Percentiles rank a stretch among this genome's conserved stretches.
Evolutionary conservation across 192 early-diverging fungal genomes (phyloP).

Genomic region (Spinellus fusiger): DNA sequence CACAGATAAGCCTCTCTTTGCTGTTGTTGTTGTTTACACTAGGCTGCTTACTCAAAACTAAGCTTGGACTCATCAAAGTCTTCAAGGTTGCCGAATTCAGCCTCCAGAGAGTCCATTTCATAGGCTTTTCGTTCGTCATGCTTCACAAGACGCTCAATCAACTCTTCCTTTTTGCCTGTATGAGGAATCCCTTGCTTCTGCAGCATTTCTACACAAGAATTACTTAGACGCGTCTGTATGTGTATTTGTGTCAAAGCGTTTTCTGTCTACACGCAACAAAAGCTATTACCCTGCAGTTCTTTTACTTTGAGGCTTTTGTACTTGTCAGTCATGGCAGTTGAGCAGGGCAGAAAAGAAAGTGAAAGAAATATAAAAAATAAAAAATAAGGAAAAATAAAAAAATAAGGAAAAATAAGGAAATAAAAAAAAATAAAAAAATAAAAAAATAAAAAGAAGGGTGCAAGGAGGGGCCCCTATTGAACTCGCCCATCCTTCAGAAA

Average conservation of each 20-base stretch:
- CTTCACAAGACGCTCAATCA: conserved; percentile 53
- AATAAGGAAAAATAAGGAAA: background rate
- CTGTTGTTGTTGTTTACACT: background rate
- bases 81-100: conserved; percentile 23
- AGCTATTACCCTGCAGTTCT: conserved; percentile 40
- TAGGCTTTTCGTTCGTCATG: conserved; percentile 41
- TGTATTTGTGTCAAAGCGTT: background rate
- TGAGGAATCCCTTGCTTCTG: conserved; percentile 45
- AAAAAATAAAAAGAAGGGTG: background rate
- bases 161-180: conserved; percentile 62
- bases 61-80: conserved; percentile 32
- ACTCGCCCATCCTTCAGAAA: background rate
- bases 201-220: conserved; percentile 34
- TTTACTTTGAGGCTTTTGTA: conserved; percentile 43
- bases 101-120: conserved; percentile 22
- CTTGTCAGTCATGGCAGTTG: conserved; percentile 21
- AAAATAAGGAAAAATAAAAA: background rate
- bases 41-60: conserved; percentile 26
- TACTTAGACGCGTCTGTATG: too few species aligned
- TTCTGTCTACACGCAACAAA: background rate
- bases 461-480: background rate
- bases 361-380: too few species aligned
- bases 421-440: background rate
- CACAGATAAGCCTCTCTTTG: background rate
- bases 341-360: conserved; percentile 2